Base-by-base conservation (phyloP, 2,329 filamentous ascomycete genomes). In the Curvularia sp. region DNA sequence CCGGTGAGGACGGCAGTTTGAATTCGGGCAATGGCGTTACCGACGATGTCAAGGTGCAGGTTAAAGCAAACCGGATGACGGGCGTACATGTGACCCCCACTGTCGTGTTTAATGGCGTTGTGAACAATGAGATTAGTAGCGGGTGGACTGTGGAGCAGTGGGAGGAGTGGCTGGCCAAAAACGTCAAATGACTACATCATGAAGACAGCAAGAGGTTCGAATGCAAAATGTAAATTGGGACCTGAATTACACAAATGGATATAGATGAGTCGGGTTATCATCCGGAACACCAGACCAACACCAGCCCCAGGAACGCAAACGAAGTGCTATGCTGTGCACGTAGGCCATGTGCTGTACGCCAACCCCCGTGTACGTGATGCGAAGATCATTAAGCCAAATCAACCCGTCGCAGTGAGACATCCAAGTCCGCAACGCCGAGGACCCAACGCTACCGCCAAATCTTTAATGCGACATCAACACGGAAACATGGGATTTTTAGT, bases 11-110 rank as follows among this genome's bases (percentile, higher is more conserved):
- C 67, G 91, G 89, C 0, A 80, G 83, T 30, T 76, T 93, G 75
- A 98, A 98, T 74, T 76, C 74, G 8, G 93, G 94, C 0, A 97
- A 98, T 75, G 81, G 82, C 55, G 89, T 96, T 50, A 97, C 93
- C 23, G 85, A 90, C 74, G 92, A 97, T 76, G 77, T 97, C 54
- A 97, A 97, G 82, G 78, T 91, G 48, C 80, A 94, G 70, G 87
- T 94, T 61, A 96, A 93, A 84, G 89, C 89, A 76, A 83, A 91
- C 69, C 82, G 94, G 42, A 79, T 95, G 66, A 85, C 91, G 8
- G 90, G 93, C 12, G 87, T 97, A 42, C 94, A 98, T 80, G 92
- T 97, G 39, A 94, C 92, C 41, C 94, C 94, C 1, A 97, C 93
- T 0, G 92, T 94, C 19, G 83, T 96, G 49, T 93, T 96, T 76